Evolutionary conservation across 2,329 filamentous ascomycete genomes (phyloP), one percentile per base, ranked within the genome.

Genomic region (Neoarthrinium moseri): DNA sequence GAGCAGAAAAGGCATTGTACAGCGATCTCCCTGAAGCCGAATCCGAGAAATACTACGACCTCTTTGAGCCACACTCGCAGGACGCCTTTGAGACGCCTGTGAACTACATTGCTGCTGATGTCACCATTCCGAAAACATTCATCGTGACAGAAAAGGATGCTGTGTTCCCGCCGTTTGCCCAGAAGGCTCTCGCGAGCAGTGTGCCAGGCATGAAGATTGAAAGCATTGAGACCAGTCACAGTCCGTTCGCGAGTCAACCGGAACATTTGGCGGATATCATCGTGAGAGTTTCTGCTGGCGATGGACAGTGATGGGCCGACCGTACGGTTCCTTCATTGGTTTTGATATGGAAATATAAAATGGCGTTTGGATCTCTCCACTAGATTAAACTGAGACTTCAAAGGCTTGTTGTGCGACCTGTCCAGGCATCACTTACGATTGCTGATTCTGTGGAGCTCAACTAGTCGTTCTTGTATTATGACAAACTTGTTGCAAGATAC

Each of bases 21-120:
- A 50, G 49, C 21, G 52, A 56, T 34, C 27, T 54, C 2, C 37
- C 46, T 6, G 41, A 46, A 7, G 45, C 44, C 7, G 35, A 51
- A 23, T 48, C 35, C 7, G 35, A 50, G 20, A 48, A 33, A 30
- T 53, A 42, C 21, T 51, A 45, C 42, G 20, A 50, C 11, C 27
- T 43, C 2, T 37, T 54, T 2, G 18, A 45, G 6, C 38, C 51
- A 4, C 47, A 50, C 20, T 53, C 53, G 2, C 52, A 54, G 26
- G 52, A 53, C 22, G 46, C 53, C 5, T 44, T 54, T 36, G 52
- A 56, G 45, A 49, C 37, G 6, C 48, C 50, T 11, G 44, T 46
- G 10, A 38, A 48, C 13, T 54, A 49, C 29, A 45, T 47, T 24
- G 43, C 47, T 4, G 35, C 52, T 12, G 50, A 54, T 24, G 36